These are phyloP conservation scores for Coemansia sp. DNA, from an alignment of 192 early-diverging fungal genomes.

Conservation along the genomic window DNA sequence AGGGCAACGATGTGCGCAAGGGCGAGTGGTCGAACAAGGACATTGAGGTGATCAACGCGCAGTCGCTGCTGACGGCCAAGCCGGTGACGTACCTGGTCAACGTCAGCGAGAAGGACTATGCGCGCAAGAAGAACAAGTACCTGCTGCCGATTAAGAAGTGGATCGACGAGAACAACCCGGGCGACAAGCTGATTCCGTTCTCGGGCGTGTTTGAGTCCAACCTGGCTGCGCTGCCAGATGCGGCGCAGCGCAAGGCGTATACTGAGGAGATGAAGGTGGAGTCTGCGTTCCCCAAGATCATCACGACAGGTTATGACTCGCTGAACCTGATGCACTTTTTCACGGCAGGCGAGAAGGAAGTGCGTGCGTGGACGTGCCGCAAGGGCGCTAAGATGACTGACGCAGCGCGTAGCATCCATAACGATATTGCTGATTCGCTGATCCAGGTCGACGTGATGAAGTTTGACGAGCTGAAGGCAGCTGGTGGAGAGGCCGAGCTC, in stretches of 20 bases:
- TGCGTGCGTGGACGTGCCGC: slow-evolving; percentile 90
- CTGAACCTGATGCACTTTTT: slow-evolving; percentile 92
- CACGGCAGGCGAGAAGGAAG: slow-evolving; percentile 89
- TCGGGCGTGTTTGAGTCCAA: slow-evolving; percentile 79
- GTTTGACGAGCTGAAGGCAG: slow-evolving; percentile 82
- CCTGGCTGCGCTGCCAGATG: slow-evolving; percentile 54
- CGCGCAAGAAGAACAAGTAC: slow-evolving; percentile 95
- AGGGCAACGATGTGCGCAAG: slow-evolving; percentile 84
- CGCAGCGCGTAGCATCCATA: slow-evolving; percentile 92
- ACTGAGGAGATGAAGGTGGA: slow-evolving; percentile 63
- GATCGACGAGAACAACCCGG: slow-evolving; percentile 89
- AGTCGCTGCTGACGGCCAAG: slow-evolving; percentile 90
- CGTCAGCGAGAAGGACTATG: slow-evolving; percentile 83
- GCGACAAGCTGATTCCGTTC: slow-evolving; percentile 89
- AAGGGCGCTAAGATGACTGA: slow-evolving; percentile 81
- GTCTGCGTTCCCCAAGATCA: slow-evolving; percentile 86
- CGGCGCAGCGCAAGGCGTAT: slow-evolving; percentile 62
- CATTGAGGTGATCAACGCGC: slow-evolving; percentile 83
- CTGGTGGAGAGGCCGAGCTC: slow-evolving; percentile 83
- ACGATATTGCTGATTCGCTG: slow-evolving; percentile 80
- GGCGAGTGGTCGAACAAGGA: slow-evolving; percentile 92
- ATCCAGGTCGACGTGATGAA: slow-evolving; percentile 94
- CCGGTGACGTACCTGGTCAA: slow-evolving; percentile 95
- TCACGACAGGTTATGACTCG: slow-evolving; percentile 85
- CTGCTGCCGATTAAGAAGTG: slow-evolving; percentile 86